Base-by-base conservation (phyloP, 1,139 yeast genomes). In the Lizanozyma gosingica region DNA sequence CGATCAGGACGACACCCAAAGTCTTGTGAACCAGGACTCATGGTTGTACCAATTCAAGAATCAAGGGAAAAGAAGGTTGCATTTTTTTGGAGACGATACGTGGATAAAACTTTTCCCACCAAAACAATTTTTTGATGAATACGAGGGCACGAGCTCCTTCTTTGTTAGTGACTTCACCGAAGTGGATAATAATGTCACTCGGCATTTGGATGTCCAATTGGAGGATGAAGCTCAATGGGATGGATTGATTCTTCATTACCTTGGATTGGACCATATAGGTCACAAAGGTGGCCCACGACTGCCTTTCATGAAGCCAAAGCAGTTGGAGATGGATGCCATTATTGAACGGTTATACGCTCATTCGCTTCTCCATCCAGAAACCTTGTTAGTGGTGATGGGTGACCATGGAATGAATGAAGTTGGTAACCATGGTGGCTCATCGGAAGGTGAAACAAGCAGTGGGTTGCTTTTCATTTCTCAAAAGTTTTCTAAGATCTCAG, bases 361-460 rank as follows among this genome's bases (percentile, higher is more conserved):
- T 6, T 52, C 50, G 3, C 11, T 22, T 6, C 29, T 22, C 29
- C 29, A 22, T 22, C 29, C 29, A 22, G 63, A 72, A 17, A 83
- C 95, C 0, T 58, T 92, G 37, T 62, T 92, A 33, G 76, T 92
- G 4, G 76, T 92, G 1, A 66, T 86, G 66, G 98, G 98, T 1
- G 97, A 90, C 53, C 97, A 90, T 58, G 97, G 97, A 1, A 90
- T 90, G 97, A 86, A 85, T 52, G 86, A 80, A 39, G 76, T 80
- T 2, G 98, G 98, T 0, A 92, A 92, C 52, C 98, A 92, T 56
- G 98, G 98, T 11, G 98, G 97, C 0, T 85, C 97, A 0, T 84
- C 96, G 0, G 60, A 71, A 0, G 95, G 97, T 0, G 98, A 92
- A 57, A 92, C 97, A 0, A 83, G 88, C 17, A 82, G 98, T 1